Conservation (phyloP, 2,329 filamentous ascomycete species). For the Hypoxylon rubiginosum region DNA sequence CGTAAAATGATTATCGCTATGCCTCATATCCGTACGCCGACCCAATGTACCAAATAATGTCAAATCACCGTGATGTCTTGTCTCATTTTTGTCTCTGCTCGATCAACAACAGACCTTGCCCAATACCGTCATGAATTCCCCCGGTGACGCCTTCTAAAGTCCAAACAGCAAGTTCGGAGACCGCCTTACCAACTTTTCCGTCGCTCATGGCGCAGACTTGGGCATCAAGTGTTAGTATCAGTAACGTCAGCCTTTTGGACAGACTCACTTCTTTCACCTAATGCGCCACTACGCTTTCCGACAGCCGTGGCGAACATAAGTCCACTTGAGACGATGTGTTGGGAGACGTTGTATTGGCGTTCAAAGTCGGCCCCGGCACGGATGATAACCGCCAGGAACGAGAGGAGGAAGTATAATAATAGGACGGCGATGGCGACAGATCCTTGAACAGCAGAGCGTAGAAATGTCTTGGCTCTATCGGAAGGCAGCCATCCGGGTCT, state of each 20-base stretch:
- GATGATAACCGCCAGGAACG: conserved; percentile 65
- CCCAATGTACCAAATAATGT: conserved; percentile 10
- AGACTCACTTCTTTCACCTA: conserved; percentile 61
- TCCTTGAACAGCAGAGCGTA: conserved; percentile 71
- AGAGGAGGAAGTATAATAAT: conserved; percentile 71
- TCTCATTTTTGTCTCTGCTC: conserved; percentile 41
- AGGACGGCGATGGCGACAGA: conserved; percentile 71
- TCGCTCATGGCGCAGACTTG: conserved; percentile 71
- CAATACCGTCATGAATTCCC: conserved; percentile 75
- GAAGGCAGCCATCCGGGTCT: conserved; percentile 37
- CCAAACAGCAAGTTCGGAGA: conserved; percentile 71
- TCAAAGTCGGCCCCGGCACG: conserved; percentile 72
- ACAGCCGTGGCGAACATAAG: conserved; percentile 67
- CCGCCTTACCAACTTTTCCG: conserved; percentile 71
- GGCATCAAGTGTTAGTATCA: conserved; percentile 14
- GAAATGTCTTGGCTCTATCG: conserved; percentile 58
- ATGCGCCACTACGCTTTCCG: conserved; percentile 63
- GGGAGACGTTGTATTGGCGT: conserved; percentile 73
- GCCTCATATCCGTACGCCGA: conserved; percentile 20
- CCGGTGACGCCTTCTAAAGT: conserved; percentile 73
- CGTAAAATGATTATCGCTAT: conserved; percentile 4
- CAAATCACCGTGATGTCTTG: conserved; percentile 20
- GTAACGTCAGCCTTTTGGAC: neutral
- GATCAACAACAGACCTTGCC: conserved; percentile 50
- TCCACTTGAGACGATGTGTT: conserved; percentile 66